These are phyloP conservation scores for Penicillium italicum DNA, from an alignment of 2,329 filamentous ascomycete genomes.

Conservation along the genomic window DNA sequence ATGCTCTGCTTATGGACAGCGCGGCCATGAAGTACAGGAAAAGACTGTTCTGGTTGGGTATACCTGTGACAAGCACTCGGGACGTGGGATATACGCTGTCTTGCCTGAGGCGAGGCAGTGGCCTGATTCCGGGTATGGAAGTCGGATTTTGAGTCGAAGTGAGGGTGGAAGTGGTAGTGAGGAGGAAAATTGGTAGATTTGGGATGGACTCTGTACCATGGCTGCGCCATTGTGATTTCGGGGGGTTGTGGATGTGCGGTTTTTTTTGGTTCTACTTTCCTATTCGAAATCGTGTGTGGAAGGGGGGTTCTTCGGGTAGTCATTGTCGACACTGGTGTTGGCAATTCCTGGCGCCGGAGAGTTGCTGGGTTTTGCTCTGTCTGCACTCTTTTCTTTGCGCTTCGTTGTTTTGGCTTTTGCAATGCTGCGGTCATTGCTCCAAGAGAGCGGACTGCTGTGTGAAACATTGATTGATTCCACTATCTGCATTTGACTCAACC, in stretches of 20 bases:
- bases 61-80: constrained; percentile 60
- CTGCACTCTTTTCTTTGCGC: background rate
- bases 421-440: background rate
- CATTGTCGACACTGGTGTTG: constrained; percentile 1
- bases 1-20: constrained; percentile 70
- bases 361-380: background rate
- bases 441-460: background rate
- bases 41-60: constrained; percentile 81
- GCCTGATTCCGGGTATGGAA: constrained; percentile 27
- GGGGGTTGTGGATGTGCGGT: background rate
- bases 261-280: background rate
- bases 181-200: background rate
- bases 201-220: background rate
- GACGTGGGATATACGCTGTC: constrained; percentile 4
- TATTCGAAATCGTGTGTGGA: background rate
- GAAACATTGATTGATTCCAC: background rate
- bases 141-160: constrained; percentile 12
- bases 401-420: background rate
- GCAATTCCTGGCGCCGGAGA: background rate
- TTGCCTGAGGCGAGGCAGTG: constrained; percentile 12
- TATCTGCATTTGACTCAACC: background rate
- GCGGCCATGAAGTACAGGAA: constrained; percentile 67
- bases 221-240: background rate
- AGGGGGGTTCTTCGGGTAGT: background rate
- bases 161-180: constrained; percentile 6